Base-by-base conservation (phyloP, 83 land plant species). In the Isoetes engelmannii region DNA sequence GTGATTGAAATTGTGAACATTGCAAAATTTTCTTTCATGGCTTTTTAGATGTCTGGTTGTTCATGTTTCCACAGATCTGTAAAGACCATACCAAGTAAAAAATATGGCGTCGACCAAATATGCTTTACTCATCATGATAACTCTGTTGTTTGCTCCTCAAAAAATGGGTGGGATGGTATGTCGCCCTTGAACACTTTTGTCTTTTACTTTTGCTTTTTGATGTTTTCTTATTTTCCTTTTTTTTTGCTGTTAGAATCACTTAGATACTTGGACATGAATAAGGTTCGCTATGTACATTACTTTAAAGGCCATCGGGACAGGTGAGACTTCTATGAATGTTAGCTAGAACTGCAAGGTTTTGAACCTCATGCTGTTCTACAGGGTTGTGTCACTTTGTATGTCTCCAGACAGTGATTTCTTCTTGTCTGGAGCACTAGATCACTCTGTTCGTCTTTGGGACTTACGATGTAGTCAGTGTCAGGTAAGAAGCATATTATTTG, bases 111-210 rank as follows among this genome's bases (percentile, higher is more conserved):
- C 65, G 95, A 96, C 69, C 85, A 92, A 9, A 95, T 96, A 73
- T 85, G 87, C 80, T 96, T 92, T 73, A 96, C 99, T 45, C 82
- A 89, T 68, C 83, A 89, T 54, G 83, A 91, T 19, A 81, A 88
- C 63, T 87, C 90, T 57, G 97, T 96, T 45, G 82, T 92, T 47
- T 96, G 90, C 80, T 91, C 99, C 50, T 96, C 97, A 41, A 96
- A 92, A 65, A 96, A 96, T 83, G 97, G 97, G 8, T 96, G 97
- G 99, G 99, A 96, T 82, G 99, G 99, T 95, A 85, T 74, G 84
- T 15, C 17, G 55, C 17, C 13, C 55, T 12, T 51, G 55, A 12
- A 51, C 55, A 17, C 3, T 12, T 51, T 12, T 51, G 15, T 51
- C 13, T 12, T 15, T 12, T 51, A 3, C 2, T 12, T 15, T 18